A percentile compares a stretch with the other conserved stretches of the same genome.
phyloP scores from a whole-genome alignment of 257 asterid species.

The Eustoma russellianum region DNA sequence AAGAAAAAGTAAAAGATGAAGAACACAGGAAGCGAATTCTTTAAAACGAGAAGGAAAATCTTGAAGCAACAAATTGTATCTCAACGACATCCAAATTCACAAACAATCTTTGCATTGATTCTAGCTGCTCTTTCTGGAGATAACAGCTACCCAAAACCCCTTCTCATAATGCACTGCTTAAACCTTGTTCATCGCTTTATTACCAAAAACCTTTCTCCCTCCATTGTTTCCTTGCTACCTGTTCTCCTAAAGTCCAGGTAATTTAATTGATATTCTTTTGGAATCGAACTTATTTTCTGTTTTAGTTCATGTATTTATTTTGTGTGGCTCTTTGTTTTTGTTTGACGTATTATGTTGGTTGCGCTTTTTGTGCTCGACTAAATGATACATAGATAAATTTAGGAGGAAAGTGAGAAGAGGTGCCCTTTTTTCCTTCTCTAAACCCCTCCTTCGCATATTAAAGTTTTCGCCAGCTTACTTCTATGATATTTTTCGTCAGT shows the following conservation, averaged over 20 bases:
- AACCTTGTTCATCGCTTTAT: slow-evolving; percentile 28
- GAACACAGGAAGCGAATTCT: not conserved
- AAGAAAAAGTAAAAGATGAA: slow-evolving; percentile 6
- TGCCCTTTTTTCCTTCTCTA: not conserved
- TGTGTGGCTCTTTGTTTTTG: not conserved
- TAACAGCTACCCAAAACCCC: slow-evolving; percentile 13
- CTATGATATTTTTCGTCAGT: slow-evolving; percentile 13
- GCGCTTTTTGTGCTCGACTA: slow-evolving; percentile 1
- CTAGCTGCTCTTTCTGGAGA: slow-evolving; percentile 38
- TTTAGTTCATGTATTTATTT: not conserved
- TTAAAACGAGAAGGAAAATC: slow-evolving; percentile 4
- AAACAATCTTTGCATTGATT: slow-evolving; percentile 34
- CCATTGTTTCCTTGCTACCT: slow-evolving; percentile 60
- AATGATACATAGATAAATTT: not conserved
- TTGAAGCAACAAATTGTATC: slow-evolving; percentile 8
- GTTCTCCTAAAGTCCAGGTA: slow-evolving; percentile 54
- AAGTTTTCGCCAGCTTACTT: not conserved
- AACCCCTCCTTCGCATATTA: not conserved
- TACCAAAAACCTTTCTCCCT: slow-evolving; percentile 20
- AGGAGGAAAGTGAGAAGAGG: too few species aligned
- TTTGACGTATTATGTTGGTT: not conserved
- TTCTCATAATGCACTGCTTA: slow-evolving; percentile 38
- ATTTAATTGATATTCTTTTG: not conserved
- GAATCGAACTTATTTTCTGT: not conserved
- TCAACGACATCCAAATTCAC: slow-evolving; percentile 13